Evolutionary conservation across 2,329 filamentous ascomycete genomes (phyloP).

Genomic region (Beauveria sp.): DNA sequence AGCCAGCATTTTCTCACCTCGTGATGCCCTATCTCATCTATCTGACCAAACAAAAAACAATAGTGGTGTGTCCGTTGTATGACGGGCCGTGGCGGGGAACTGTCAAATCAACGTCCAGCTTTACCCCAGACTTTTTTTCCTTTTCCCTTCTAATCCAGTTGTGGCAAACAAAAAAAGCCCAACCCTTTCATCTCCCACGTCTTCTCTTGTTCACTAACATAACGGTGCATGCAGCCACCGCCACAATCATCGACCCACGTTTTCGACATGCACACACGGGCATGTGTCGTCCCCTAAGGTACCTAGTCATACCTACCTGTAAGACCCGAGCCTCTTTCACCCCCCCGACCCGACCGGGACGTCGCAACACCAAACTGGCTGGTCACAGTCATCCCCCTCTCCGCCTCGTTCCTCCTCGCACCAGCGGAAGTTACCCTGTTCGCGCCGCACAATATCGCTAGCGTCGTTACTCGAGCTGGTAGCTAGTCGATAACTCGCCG

Average conservation of each 20-base stretch:
- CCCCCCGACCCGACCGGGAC: neutral
- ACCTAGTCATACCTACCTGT: too few relatives aligned
- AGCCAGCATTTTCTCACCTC: neutral
- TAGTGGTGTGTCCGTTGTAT: neutral
- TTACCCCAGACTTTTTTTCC: neutral
- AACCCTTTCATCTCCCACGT: too few relatives aligned
- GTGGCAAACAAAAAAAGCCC: neutral
- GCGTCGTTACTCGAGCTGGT: neutral
- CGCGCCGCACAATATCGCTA: neutral
- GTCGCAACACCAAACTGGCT: neutral
- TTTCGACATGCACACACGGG: too few relatives aligned
- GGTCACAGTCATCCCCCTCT: too few relatives aligned
- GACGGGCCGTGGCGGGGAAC: neutral
- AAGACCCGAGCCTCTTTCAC: neutral
- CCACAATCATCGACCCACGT: neutral
- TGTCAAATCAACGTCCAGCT: neutral
- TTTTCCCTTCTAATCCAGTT: neutral
- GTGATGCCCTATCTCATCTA: neutral
- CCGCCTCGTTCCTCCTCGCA: conserved; percentile 5
- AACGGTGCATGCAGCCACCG: neutral
- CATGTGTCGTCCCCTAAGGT: too few relatives aligned
- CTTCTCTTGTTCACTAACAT: too few relatives aligned
- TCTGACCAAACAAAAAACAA: neutral
- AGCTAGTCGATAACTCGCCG: neutral
- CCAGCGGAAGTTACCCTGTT: conserved; percentile 10